Evolutionary conservation across 192 early-diverging fungal species (phyloP).

Genomic region (Funneliformis mosseae): DNA sequence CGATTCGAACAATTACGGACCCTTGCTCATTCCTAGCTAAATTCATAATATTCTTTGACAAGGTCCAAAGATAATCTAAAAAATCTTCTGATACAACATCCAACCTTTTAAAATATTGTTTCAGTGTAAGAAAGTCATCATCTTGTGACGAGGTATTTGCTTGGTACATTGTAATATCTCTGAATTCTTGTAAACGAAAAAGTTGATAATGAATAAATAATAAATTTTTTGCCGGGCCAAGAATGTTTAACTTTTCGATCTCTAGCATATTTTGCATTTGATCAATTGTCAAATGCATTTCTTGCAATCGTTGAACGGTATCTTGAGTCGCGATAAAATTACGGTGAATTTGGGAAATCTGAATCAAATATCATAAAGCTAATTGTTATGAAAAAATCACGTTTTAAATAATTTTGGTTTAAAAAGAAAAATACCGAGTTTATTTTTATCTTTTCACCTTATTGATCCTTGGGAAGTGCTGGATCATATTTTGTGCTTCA

Average conservation of each 20-base stretch:
- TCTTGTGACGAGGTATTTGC: conserved; percentile 61
- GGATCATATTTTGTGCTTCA: conserved; percentile 83
- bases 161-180: conserved; percentile 81
- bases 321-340: conserved; percentile 92
- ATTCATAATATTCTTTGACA: conserved; percentile 78
- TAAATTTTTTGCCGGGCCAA: conserved; percentile 76
- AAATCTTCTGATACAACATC: conserved; percentile 84
- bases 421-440: neutral
- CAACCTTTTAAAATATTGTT: conserved; percentile 83
- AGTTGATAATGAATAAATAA: conserved; percentile 88
- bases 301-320: conserved; percentile 85
- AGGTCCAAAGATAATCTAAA: conserved; percentile 83
- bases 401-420: neutral
- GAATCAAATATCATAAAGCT: neutral
- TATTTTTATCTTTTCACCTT: conserved; percentile 55
- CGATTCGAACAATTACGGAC: conserved; percentile 80
- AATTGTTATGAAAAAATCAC: neutral
- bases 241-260: conserved; percentile 63
- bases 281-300: conserved; percentile 80
- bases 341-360: conserved; percentile 91
- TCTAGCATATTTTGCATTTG: conserved; percentile 69
- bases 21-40: conserved; percentile 71
- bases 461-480: conserved; percentile 88
- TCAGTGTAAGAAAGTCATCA: conserved; percentile 84
- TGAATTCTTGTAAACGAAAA: conserved; percentile 84